Conservation (phyloP, 805 yeast genomes). For the Starmerella scarabaei region DNA sequence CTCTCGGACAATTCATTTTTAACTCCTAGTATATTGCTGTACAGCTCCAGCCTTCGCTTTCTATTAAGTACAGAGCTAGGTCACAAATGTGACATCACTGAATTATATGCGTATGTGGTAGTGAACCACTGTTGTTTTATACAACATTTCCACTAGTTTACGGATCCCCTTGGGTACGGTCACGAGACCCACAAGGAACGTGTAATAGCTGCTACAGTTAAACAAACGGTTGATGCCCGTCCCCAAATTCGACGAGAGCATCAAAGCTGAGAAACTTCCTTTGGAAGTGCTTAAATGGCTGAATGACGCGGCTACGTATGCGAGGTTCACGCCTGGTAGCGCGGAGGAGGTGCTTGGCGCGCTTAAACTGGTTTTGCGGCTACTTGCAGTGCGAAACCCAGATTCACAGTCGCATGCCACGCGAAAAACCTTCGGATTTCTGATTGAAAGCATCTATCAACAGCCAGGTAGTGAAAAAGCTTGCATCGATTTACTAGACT, state of each 20-base stretch:
- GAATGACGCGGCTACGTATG: slow-evolving; percentile 14
- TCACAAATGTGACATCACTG: too few species aligned
- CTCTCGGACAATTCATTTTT: too few species aligned
- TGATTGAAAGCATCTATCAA: slow-evolving; percentile 11
- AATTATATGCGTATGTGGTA: too few species aligned
- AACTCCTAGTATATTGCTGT: too few species aligned
- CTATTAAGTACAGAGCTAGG: too few species aligned
- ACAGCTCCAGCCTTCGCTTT: too few species aligned
- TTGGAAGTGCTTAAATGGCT: slow-evolving; percentile 16
- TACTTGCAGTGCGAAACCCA: slow-evolving; percentile 19
- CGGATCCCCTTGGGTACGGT: too few species aligned
- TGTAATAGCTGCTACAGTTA: too few species aligned
- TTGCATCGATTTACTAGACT: slow-evolving; percentile 12
- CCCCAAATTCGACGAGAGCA: slow-evolving; percentile 14
- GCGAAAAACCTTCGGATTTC: slow-evolving; percentile 18
- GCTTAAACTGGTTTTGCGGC: slow-evolving; percentile 14
- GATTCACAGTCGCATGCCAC: slow-evolving; percentile 18
- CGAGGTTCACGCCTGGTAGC: slow-evolving; percentile 7
- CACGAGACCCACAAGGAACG: too few species aligned
- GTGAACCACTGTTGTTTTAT: too few species aligned
- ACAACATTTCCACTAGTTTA: too few species aligned
- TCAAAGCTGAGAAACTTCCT: slow-evolving; percentile 13
- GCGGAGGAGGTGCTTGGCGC: slow-evolving; percentile 8
- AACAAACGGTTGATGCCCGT: too few species aligned
- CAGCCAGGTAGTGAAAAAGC: slow-evolving; percentile 12